These are phyloP conservation scores for Fraxinus angustifolia DNA, from an alignment of 305 asterid genomes.

Conservation along the genomic window DNA sequence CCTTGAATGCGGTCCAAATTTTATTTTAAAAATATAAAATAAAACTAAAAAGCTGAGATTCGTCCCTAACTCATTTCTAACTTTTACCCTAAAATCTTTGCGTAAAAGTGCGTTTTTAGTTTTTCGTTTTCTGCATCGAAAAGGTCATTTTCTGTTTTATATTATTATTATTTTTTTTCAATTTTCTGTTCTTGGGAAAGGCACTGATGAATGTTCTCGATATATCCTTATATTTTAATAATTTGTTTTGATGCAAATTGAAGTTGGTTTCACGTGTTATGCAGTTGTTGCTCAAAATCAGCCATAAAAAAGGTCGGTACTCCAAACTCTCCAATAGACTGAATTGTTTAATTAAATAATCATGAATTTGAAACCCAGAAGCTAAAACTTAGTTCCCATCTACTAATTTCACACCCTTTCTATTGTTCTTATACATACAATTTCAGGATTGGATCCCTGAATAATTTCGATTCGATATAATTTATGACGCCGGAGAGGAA, in stretches of 20 bases:
- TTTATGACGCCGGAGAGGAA: constrained; percentile 29
- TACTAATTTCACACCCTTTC: background rate
- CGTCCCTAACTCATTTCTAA: background rate
- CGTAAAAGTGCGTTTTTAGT: background rate
- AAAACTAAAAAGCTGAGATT: background rate
- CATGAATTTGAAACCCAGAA: background rate
- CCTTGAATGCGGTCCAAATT: background rate
- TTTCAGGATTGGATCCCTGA: background rate
- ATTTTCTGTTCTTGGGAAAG: background rate
- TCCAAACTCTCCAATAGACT: background rate
- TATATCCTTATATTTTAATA: background rate
- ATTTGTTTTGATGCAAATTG: background rate
- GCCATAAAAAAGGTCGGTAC: background rate
- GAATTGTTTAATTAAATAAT: background rate
- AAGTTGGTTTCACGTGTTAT: background rate
- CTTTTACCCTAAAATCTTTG: background rate
- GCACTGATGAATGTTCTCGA: background rate
- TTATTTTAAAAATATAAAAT: too few relatives aligned
- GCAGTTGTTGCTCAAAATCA: background rate
- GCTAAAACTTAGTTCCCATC: background rate
- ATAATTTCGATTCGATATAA: background rate
- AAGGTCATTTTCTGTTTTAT: background rate
- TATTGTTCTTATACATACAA: background rate
- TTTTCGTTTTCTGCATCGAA: background rate
- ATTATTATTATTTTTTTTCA: background rate